Conservation (phyloP, 1,284 basidiomycete species). For the Rhodotorula mucilaginosa region DNA sequence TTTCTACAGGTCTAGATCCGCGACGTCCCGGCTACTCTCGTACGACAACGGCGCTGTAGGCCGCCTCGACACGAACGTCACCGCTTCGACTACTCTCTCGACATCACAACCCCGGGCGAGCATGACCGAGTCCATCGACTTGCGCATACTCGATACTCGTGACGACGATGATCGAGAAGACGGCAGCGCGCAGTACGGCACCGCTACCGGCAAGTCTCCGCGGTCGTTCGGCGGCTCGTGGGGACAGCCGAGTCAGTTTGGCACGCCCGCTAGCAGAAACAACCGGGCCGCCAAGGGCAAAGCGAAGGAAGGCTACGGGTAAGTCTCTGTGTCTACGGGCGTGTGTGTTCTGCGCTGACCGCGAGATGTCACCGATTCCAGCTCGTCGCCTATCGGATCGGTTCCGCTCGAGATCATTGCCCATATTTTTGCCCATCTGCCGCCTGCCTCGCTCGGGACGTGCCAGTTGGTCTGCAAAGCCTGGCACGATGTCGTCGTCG, state of each 20-base stretch:
- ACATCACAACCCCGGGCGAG: neutral
- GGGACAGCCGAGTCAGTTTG: neutral
- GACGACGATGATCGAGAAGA: neutral
- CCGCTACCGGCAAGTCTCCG: neutral
- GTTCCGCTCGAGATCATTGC: conserved; percentile 41
- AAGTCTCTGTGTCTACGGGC: neutral
- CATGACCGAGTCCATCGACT: neutral
- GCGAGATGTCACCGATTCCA: no score
- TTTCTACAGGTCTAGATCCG: no score
- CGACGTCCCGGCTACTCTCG: no score
- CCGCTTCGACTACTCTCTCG: neutral
- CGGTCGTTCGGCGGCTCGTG: neutral
- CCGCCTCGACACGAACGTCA: neutral
- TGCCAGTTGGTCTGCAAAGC: conserved; percentile 37
- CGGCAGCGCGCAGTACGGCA: neutral
- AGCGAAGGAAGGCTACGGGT: conserved; percentile 7
- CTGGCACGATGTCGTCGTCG: conserved; percentile 39
- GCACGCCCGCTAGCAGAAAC: neutral
- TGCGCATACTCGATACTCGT: neutral
- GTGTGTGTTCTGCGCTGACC: no score
- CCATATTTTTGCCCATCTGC: conserved; percentile 42
- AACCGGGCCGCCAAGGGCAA: conserved; percentile 3
- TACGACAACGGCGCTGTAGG: neutral
- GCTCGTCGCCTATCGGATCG: conserved; percentile 29
- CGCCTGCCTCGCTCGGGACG: conserved; percentile 27